A percentile compares a stretch with the other conserved stretches of the same genome.
Conservation (phyloP, 176 grass and related monocot genomes). For the Oryza meridionalis region DNA sequence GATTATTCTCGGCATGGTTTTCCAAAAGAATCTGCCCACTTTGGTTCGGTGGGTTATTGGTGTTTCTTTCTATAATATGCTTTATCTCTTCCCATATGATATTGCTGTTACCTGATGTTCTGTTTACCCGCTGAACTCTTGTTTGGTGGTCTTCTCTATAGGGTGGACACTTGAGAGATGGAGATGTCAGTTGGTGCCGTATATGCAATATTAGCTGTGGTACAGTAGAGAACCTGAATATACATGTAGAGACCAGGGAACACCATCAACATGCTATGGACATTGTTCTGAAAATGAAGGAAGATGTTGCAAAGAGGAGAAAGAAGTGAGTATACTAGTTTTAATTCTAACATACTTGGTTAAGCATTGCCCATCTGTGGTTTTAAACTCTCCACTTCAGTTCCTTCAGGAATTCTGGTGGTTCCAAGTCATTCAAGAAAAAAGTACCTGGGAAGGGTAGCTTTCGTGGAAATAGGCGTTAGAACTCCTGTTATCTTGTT, state of each 20-base stretch:
- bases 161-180: slow-evolving; percentile 59
- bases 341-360: slow-evolving; percentile 29
- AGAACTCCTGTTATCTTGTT: slow-evolving; percentile 35
- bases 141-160: slow-evolving; percentile 30
- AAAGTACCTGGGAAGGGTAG: slow-evolving; percentile 51
- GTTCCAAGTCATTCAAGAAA: slow-evolving; percentile 45
- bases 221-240: slow-evolving; percentile 71
- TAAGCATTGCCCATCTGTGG: slow-evolving; percentile 15
- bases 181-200: slow-evolving; percentile 75
- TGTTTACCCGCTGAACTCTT: slow-evolving; percentile 17
- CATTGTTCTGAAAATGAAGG: slow-evolving; percentile 87
- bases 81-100: slow-evolving; percentile 33
- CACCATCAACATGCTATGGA: slow-evolving; percentile 91
- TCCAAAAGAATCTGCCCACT: slow-evolving; percentile 54
- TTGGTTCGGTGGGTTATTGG: slow-evolving; percentile 50
- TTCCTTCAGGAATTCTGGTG: slow-evolving; percentile 50
- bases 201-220: slow-evolving; percentile 91
- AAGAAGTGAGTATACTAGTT: slow-evolving; percentile 58
- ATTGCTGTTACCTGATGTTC: slow-evolving; percentile 25
- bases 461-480: slow-evolving; percentile 57
- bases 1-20: slow-evolving; percentile 57
- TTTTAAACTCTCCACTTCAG: slow-evolving; percentile 30
- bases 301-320: slow-evolving; percentile 67
- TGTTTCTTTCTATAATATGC: slow-evolving; percentile 10
- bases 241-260: slow-evolving; percentile 87